phyloP scores from a whole-genome alignment of 352 stramenopile species.

The Pythium sukuiense region DNA sequence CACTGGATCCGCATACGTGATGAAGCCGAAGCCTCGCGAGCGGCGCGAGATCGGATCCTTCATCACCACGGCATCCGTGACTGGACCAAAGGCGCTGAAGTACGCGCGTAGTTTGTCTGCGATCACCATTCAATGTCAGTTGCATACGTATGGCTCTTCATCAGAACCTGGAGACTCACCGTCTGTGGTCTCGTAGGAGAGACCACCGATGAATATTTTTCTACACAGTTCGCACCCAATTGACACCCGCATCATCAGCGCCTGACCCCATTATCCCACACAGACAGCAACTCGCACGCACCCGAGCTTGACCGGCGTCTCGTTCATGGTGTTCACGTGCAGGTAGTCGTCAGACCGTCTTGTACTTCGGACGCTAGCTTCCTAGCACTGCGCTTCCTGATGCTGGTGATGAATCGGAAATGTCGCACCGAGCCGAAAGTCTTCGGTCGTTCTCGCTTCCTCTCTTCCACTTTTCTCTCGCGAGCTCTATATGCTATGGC shows the following conservation, averaged over 20 bases:
- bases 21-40: slow-evolving; percentile 92
- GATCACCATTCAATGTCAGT: slow-evolving; percentile 3
- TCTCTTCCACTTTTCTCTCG: not conserved
- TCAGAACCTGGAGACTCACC: slow-evolving; percentile 38
- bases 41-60: slow-evolving; percentile 91
- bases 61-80: slow-evolving; percentile 93
- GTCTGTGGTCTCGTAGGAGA: slow-evolving; percentile 90
- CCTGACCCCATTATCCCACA: slow-evolving; percentile 5
- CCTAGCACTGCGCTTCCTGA: not conserved
- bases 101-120: slow-evolving; percentile 89
- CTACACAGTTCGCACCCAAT: slow-evolving; percentile 33
- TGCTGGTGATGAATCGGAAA: not conserved
- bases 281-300: slow-evolving; percentile 12
- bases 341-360: not conserved
- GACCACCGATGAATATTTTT: slow-evolving; percentile 91
- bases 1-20: slow-evolving; percentile 88
- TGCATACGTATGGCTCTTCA: slow-evolving; percentile 15
- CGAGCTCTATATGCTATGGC: not conserved
- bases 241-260: slow-evolving; percentile 6
- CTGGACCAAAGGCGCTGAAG: slow-evolving; percentile 86
- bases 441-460: too few species aligned
- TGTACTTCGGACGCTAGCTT: not conserved
- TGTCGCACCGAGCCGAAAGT: not conserved
- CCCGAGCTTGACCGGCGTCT: slow-evolving; percentile 39
- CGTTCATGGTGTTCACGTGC: slow-evolving; percentile 24